Percentiles rank a stretch among this genome's conserved stretches.
Evolutionary conservation across 768 basidiomycete species (phyloP).

Genomic region (Heimioporus sp.): DNA sequence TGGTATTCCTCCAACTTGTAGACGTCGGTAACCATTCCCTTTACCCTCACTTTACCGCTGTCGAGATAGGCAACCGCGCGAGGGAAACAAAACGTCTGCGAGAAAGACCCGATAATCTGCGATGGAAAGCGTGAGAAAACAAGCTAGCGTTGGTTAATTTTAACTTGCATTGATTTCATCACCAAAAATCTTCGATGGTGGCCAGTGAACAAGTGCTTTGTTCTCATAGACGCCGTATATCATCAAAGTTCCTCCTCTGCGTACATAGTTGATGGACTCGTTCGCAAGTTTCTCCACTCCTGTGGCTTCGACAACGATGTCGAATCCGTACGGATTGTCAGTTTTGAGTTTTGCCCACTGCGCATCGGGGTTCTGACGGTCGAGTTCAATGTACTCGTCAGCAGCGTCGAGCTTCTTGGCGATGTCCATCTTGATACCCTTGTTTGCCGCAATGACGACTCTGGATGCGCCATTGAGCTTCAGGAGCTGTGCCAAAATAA

Average conservation of each 20-base stretch:
- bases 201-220: conserved; percentile 81
- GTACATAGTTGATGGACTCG: conserved; percentile 86
- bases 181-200: conserved; percentile 76
- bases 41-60: conserved; percentile 75
- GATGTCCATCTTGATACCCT: conserved; percentile 88
- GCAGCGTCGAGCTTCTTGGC: conserved; percentile 76
- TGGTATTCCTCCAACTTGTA: conserved; percentile 71
- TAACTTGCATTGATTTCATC: conserved; percentile 61
- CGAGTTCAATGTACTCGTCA: conserved; percentile 86
- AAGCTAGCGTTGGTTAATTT: neutral
- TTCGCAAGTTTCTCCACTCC: conserved; percentile 88
- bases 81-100: conserved; percentile 88
- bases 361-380: conserved; percentile 65
- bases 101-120: conserved; percentile 89
- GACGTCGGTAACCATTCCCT: conserved; percentile 75
- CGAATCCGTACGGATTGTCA: conserved; percentile 85
- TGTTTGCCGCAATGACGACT: conserved; percentile 85
- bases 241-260: conserved; percentile 81
- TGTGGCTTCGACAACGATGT: conserved; percentile 79
- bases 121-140: neutral
- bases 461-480: conserved; percentile 82
- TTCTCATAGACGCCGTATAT: conserved; percentile 91
- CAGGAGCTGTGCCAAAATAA: conserved; percentile 84
- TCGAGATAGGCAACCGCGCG: conserved; percentile 89
- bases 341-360: conserved; percentile 82